Percentiles rank a stretch among this genome's conserved stretches.
Evolutionary conservation across 164 flowering plant species (phyloP).

Genomic region (Vitis labrusca): DNA sequence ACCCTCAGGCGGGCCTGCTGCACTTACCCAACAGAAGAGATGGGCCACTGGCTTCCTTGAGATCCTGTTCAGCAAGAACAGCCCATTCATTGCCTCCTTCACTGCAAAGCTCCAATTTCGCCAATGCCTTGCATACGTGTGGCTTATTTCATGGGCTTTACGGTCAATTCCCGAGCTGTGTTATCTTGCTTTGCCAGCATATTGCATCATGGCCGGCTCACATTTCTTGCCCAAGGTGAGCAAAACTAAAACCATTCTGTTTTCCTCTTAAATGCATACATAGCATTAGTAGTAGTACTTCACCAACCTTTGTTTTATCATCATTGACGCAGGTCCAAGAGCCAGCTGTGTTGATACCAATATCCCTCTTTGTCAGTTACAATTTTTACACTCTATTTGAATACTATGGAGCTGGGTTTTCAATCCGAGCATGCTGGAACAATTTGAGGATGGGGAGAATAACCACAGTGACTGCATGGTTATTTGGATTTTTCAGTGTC

Average conservation of each 20-base stretch:
- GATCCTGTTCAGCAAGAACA: constrained; percentile 32
- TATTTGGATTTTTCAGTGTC: constrained; percentile 33
- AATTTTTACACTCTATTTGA: constrained; percentile 35
- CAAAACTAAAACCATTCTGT: no score
- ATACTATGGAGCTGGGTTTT: constrained; percentile 22
- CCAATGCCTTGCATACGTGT: constrained; percentile 36
- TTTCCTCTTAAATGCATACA: no score
- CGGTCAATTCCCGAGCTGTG: constrained; percentile 50
- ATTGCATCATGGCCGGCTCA: constrained; percentile 47
- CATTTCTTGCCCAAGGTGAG: constrained; percentile 56
- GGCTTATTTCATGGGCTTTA: constrained; percentile 27
- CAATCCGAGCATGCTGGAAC: constrained; percentile 58
- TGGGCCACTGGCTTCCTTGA: constrained; percentile 64
- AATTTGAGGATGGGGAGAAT: constrained; percentile 40
- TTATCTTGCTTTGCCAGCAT: constrained; percentile 53
- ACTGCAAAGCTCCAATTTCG: constrained; percentile 40
- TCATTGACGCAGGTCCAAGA: no score
- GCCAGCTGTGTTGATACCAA: no score
- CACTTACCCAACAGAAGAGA: constrained; percentile 48
- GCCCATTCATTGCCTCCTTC: constrained; percentile 28
- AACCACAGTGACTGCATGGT: constrained; percentile 28
- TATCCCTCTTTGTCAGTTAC: constrained; percentile 23
- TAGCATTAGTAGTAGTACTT: no score
- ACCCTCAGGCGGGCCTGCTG: constrained; percentile 31
- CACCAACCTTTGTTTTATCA: no score